phyloP scores from a whole-genome alignment of 2,329 filamentous ascomycete species.

The Nemania sp. region DNA sequence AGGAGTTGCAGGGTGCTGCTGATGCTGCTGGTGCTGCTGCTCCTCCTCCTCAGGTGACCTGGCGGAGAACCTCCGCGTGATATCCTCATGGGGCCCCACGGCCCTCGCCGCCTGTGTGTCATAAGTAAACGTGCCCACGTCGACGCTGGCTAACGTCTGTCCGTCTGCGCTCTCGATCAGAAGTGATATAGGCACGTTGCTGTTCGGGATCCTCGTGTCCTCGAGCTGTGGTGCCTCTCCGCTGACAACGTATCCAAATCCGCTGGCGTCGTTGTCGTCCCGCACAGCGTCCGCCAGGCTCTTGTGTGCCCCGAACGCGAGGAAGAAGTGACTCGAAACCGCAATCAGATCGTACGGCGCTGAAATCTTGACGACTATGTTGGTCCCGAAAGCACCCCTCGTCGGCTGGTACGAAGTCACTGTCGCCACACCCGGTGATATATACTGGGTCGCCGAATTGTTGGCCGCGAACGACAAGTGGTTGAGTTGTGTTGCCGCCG shows the following conservation, averaged over 20 bases:
- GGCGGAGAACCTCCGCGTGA: conserved; percentile 47
- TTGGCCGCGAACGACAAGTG: conserved; percentile 64
- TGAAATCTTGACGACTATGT: conserved; percentile 73
- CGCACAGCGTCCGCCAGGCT: conserved; percentile 70
- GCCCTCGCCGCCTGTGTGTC: conserved; percentile 43
- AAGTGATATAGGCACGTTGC: conserved; percentile 60
- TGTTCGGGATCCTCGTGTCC: conserved; percentile 54
- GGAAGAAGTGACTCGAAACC: conserved; percentile 63
- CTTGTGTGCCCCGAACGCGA: conserved; percentile 80
- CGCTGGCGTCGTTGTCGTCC: conserved; percentile 58
- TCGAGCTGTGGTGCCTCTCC: conserved; percentile 69
- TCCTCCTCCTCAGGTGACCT: conserved; percentile 51
- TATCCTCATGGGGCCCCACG: conserved; percentile 46
- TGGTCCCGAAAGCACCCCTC: conserved; percentile 70
- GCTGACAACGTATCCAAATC: conserved; percentile 73
- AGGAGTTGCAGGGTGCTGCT: conserved; percentile 47
- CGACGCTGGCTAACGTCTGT: conserved; percentile 56
- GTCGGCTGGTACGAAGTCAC: conserved; percentile 73
- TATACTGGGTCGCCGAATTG: conserved; percentile 68
- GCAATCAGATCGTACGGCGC: conserved; percentile 72
- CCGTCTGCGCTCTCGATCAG: conserved; percentile 57
- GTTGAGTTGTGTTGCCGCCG: conserved; percentile 55
- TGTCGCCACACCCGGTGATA: conserved; percentile 64
- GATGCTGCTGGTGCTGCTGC: conserved; percentile 40
- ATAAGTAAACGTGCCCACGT: conserved; percentile 53